A percentile compares a stretch with the other conserved stretches of the same genome.
These are phyloP conservation scores for Acanthamoeba healyi DNA, from an alignment of 208 protist species.

Conservation along the genomic window DNA sequence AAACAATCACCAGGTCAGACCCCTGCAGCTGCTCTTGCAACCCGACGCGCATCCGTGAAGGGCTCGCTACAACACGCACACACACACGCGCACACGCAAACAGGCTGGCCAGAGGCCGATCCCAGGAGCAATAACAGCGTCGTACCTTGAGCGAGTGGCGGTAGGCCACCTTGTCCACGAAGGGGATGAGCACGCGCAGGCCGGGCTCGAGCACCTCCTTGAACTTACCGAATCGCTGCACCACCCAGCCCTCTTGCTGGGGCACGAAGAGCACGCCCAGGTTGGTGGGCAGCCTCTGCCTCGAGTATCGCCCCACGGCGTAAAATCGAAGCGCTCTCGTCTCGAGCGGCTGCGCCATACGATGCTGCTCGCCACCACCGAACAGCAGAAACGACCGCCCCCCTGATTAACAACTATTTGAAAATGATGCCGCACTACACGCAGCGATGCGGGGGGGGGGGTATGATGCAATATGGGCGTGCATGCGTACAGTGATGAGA, in stretches of 20 bases:
- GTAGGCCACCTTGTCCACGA: constrained; percentile 96
- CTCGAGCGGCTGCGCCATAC: not conserved
- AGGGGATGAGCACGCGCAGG: constrained; percentile 94
- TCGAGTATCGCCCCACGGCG: not conserved
- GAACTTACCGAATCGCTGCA: constrained; percentile 96
- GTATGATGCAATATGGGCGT: too few relatives aligned
- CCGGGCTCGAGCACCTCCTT: constrained; percentile 94
- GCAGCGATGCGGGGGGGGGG: too few relatives aligned
- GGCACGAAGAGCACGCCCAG: constrained; percentile 40
- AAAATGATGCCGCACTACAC: too few relatives aligned
- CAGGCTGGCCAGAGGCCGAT: constrained; percentile 83
- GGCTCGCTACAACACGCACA: not conserved
- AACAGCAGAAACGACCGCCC: too few relatives aligned
- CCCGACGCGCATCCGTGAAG: too few relatives aligned
- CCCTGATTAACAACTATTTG: too few relatives aligned
- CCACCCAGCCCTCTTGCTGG: constrained; percentile 85
- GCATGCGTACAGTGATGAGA: too few relatives aligned
- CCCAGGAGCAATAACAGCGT: constrained; percentile 85
- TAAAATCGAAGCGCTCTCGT: not conserved
- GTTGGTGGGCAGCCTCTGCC: constrained; percentile 44
- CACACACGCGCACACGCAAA: too few relatives aligned
- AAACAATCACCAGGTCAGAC: constrained; percentile 42
- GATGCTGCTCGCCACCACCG: too few relatives aligned
- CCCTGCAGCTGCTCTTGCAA: too few relatives aligned
- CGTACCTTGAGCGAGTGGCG: constrained; percentile 96